Conservation (phyloP, 768 basidiomycete species). For the Leccinum broughii region DNA sequence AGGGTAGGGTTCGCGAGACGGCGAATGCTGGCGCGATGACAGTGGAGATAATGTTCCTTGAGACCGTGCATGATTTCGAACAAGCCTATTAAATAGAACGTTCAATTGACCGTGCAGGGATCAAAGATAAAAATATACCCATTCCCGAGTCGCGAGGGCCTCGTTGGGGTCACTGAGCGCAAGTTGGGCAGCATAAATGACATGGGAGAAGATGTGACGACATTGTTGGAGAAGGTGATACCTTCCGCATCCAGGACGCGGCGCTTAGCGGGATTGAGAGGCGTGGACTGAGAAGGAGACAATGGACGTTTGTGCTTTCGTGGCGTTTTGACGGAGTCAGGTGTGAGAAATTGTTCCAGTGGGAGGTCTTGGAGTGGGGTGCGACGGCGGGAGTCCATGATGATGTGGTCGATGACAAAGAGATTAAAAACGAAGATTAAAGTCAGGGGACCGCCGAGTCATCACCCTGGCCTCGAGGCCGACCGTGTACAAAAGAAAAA, state of each 20-base stretch:
- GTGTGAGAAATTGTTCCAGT: constrained; percentile 52
- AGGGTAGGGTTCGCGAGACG: constrained; percentile 22
- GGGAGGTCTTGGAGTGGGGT: constrained; percentile 60
- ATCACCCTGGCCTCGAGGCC: constrained; percentile 27
- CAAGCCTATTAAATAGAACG: constrained; percentile 8
- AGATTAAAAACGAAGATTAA: constrained; percentile 16
- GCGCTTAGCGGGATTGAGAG: constrained; percentile 67
- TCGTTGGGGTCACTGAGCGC: constrained; percentile 30
- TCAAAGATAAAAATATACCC: constrained; percentile 28
- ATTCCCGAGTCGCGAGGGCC: constrained; percentile 34
- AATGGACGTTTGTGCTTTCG: constrained; percentile 58
- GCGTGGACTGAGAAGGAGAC: constrained; percentile 51
- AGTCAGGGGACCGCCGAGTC: constrained; percentile 26
- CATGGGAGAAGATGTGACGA: constrained; percentile 20
- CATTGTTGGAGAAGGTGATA: constrained; percentile 36
- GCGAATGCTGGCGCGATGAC: constrained; percentile 16
- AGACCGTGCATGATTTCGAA: constrained; percentile 9
- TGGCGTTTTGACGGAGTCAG: constrained; percentile 29
- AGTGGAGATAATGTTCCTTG: constrained; percentile 14
- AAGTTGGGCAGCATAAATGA: constrained; percentile 34
- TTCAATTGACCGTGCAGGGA: constrained; percentile 38
- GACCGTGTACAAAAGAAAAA: constrained; percentile 19
- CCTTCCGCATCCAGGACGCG: constrained; percentile 61
- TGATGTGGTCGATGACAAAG: constrained; percentile 5
- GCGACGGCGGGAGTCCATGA: constrained; percentile 37